Base-by-base conservation (phyloP, 2,329 filamentous ascomycete genomes). In the Phaeosphaeria sp. region DNA sequence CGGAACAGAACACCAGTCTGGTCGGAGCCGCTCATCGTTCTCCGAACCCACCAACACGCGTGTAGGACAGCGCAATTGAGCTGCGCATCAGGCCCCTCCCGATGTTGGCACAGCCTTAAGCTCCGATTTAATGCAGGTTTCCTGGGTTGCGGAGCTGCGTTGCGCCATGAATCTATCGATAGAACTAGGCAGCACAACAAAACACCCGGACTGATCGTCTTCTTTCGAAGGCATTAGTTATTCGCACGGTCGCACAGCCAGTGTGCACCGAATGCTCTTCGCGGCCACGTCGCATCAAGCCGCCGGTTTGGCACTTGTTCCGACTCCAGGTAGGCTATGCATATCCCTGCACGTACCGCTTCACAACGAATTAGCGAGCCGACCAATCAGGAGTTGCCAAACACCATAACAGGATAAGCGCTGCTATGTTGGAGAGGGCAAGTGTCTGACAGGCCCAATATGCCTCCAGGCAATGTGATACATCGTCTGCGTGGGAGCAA, bases 251-350 rank as follows among this genome's bases (percentile, higher is more conserved):
- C 23, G 47, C 47, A 50, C 47, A 50, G 33, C 47, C 47, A 41
- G 30, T 23, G 33, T 39, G 33, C 39, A 21, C 6, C 43, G 15
- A 9, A 7, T 2, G 23, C 23, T 13, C 15, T 17, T 36, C 11
- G 30, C 30, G 30, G 30, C 6, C 30, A 7, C 7, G 13, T 36
- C 30, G 30, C 30, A 36, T 3, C 23, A 50, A 20, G 7, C 22
- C 18, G 15, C 39, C 7, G 39, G 17, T 27, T 51, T 42, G 21
- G 33, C 22, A 43, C 15, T 6, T 25, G 49, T 51, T 22, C 33
- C 49, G 36, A 18, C 36, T 20, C n/a, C 13, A 43, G 13, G 49
- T 18, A 51, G 49, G 49, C 22, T 51, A 20, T 51, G 49, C 36
- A 25, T 15, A 42, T 13, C 49, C 22, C 36, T 51, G 22, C 15